Conservation (phyloP, 179 eudicot species). For the Amaranthus tricolor region DNA sequence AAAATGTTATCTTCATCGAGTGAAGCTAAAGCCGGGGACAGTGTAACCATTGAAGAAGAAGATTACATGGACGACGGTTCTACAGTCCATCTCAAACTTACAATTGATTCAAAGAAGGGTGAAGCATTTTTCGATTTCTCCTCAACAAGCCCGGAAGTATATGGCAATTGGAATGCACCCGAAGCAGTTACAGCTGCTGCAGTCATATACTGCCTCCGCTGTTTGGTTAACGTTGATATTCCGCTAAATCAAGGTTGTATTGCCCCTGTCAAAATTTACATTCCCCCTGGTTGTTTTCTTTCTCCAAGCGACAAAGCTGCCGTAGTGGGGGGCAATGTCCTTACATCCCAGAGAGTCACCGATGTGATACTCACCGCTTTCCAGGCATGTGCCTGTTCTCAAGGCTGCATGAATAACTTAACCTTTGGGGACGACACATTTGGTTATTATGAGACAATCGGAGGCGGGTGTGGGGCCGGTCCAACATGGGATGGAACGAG, state of each 20-base stretch:
- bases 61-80: constrained; percentile 99
- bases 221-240: constrained; percentile 86
- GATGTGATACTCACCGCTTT: constrained; percentile 93
- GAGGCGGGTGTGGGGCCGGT: constrained; percentile 97
- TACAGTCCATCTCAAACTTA: constrained; percentile 67
- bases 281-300: constrained; percentile 78
- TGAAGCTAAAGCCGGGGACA: constrained; percentile 25
- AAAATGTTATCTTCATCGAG: constrained; percentile 42
- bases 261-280: constrained; percentile 79
- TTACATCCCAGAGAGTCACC: constrained; percentile 91
- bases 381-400: constrained; percentile 96
- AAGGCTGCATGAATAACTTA: constrained; percentile 97
- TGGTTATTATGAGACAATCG: constrained; percentile 95
- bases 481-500: constrained; percentile 96
- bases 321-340: constrained; percentile 97
- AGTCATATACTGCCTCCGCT: constrained; percentile 90
- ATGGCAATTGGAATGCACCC: constrained; percentile 98
- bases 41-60: constrained; percentile 74
- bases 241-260: constrained; percentile 96
- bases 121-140: constrained; percentile 87
- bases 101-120: constrained; percentile 65
- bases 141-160: constrained; percentile 90
- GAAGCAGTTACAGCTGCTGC: constrained; percentile 97
- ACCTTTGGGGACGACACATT: constrained; percentile 90
- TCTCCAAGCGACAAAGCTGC: constrained; percentile 98